Base-by-base conservation (phyloP, 192 early-diverging fungal species). In the Gryganskiella cystojenkinii region DNA sequence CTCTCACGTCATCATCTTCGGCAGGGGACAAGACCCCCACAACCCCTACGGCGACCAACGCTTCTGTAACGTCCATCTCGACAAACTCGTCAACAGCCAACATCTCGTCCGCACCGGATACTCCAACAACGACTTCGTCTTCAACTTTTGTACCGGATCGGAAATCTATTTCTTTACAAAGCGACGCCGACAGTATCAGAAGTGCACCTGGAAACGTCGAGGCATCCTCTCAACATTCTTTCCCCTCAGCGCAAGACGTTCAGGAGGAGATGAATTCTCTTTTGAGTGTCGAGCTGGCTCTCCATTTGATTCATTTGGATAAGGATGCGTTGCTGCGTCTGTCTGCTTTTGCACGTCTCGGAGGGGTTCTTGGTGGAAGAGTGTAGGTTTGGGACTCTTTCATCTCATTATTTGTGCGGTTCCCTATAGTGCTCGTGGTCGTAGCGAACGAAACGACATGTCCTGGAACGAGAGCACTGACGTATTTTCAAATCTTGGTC, bases 251-350 rank as follows among this genome's bases (percentile, higher is more conserved):
- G 22, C 80, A 82, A 43, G 68, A 72, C 34, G 70, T 83, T 61
- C 57, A 83, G 19, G 85, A 89, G 34, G 67, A 80, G 57, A 58
- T 95, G 45, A 89, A 89, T 56, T 81, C 87, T 22, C 70, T 92
- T 34, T 70, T 95, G 13, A 91, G 89, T 44, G 61, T 99, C 44
- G 95, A 97, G 64, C 73, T 95, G 70, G 92, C 90, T 22, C 72
- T 99, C 45, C 90, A 94, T 61, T 81, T 99, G 86, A 91, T 98
- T 64, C 91, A 97, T 78, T 66, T 89, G 24, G 96, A 98, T 78
- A 95, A 97, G 62, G 95, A 95, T 45, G 81, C 92, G 1, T 64
- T 90, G 34, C 79, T 71, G 28, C 84, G 92, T 22, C 64, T 92
- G 53, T 80, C 87, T 3, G 80, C 83, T 8, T 93, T 93, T 81